A percentile compares a stretch with the other conserved stretches of the same genome.
Evolutionary conservation across 176 grass and related monocot genomes (phyloP).

Genomic region (Urochloa ruziziensis): DNA sequence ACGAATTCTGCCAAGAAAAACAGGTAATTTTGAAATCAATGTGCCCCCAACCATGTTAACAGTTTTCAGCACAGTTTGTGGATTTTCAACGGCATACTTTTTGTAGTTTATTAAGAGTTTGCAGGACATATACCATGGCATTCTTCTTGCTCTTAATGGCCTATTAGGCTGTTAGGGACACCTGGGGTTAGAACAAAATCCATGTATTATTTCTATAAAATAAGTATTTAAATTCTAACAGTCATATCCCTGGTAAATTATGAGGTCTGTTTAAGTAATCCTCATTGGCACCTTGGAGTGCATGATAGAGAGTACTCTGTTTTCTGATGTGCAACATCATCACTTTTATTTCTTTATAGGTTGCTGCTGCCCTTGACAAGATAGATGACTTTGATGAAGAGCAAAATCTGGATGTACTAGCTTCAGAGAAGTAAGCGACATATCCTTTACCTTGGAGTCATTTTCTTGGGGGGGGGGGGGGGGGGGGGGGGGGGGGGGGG

Average conservation of each 20-base stretch:
- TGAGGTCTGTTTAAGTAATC: background rate
- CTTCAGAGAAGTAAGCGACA: constrained; percentile 56
- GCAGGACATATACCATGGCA: background rate
- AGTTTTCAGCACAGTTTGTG: background rate
- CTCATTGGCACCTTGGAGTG: background rate
- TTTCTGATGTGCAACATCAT: background rate
- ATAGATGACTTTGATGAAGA: constrained; percentile 55
- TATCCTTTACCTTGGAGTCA: background rate
- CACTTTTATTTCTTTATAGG: constrained; percentile 27
- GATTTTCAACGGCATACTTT: background rate
- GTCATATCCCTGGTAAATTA: background rate
- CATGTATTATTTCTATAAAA: background rate
- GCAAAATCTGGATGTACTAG: constrained; percentile 52
- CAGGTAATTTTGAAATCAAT: constrained; percentile 25
- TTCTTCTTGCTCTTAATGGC: background rate
- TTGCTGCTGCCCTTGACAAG: constrained; percentile 44
- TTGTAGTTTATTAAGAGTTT: background rate
- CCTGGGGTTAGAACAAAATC: background rate
- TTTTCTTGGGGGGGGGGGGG: background rate
- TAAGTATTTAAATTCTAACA: background rate
- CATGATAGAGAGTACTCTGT: background rate
- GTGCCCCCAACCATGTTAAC: background rate
- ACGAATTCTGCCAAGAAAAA: constrained; percentile 46
- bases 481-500: background rate
- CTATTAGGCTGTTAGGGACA: background rate